A percentile compares a stretch with the other conserved stretches of the same genome.
Conservation (phyloP, 2,329 filamentous ascomycete species). For the Epichloe aotearoae region DNA sequence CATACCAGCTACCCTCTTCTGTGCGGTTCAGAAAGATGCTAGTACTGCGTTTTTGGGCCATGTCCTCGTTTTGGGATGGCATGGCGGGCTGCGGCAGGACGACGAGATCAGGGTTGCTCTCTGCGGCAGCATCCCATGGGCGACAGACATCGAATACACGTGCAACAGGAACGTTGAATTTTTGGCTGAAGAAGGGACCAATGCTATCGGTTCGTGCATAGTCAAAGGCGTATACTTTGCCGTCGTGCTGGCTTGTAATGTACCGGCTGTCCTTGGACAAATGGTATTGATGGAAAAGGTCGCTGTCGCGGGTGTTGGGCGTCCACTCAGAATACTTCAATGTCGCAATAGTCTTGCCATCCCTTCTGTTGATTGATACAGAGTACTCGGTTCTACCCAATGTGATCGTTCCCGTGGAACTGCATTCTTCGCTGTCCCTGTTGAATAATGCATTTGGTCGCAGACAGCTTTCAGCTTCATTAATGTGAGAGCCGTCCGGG, state of each 20-base stretch:
- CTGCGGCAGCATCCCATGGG: conserved; percentile 47
- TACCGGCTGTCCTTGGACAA: conserved; percentile 76
- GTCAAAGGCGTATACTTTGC: conserved; percentile 69
- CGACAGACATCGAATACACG: conserved; percentile 81
- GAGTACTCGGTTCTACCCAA: conserved; percentile 83
- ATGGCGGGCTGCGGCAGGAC: conserved; percentile 75
- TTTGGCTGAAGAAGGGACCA: conserved; percentile 50
- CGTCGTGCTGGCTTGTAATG: conserved; percentile 76
- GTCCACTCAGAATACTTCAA: conserved; percentile 91
- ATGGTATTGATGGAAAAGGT: conserved; percentile 73
- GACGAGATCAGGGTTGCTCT: conserved; percentile 63
- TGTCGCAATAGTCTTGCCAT: conserved; percentile 68
- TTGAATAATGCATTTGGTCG: conserved; percentile 54
- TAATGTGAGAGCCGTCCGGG: conserved; percentile 52
- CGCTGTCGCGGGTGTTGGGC: conserved; percentile 79
- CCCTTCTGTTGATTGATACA: conserved; percentile 66
- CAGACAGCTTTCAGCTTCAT: conserved; percentile 62
- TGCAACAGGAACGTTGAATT: conserved; percentile 64
- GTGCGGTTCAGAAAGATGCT: conserved; percentile 82
- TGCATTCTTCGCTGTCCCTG: conserved; percentile 61
- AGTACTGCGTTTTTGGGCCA: conserved; percentile 40
- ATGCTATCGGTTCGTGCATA: conserved; percentile 40
- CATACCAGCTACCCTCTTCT: conserved; percentile 81
- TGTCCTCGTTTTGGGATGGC: conserved; percentile 36
- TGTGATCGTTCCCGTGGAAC: conserved; percentile 65